Evolutionary conservation across 2,329 filamentous ascomycete species (phyloP).

Genomic region (Fusarium sarcochroum): DNA sequence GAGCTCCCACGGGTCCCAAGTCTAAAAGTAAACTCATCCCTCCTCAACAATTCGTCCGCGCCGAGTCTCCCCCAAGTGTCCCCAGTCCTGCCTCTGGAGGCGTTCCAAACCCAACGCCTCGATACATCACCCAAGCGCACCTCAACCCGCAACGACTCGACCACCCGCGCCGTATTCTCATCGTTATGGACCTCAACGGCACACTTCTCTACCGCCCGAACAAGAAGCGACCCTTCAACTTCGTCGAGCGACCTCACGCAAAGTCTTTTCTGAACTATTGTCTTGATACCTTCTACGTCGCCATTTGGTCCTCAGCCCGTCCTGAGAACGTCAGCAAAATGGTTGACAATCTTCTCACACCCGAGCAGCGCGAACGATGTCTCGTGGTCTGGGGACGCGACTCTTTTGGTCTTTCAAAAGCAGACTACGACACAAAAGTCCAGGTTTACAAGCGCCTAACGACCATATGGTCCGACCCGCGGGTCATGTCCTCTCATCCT

Average conservation of each 20-base stretch:
- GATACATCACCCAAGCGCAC: conserved; percentile 72
- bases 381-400: conserved; percentile 85
- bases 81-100: conserved; percentile 65
- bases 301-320: conserved; percentile 91
- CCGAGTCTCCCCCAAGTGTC: conserved; percentile 15
- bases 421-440: conserved; percentile 78
- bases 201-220: conserved; percentile 83
- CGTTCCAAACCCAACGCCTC: conserved; percentile 70
- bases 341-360: conserved; percentile 74
- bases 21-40: neutral
- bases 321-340: conserved; percentile 79
- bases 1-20: conserved; percentile 21
- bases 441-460: conserved; percentile 92
- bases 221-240: conserved; percentile 61
- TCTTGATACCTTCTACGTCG: conserved; percentile 80
- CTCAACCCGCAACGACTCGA: conserved; percentile 58
- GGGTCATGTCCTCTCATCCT: conserved; percentile 62
- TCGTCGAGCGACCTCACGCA: conserved; percentile 78
- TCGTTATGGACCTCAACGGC: conserved; percentile 94
- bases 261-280: conserved; percentile 79
- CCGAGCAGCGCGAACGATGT: conserved; percentile 66
- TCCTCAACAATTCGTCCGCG: neutral
- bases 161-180: conserved; percentile 74
- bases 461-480: conserved; percentile 74
- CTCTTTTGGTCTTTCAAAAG: conserved; percentile 73